Evolutionary conservation across 345 rosid genomes (phyloP), one percentile per base, ranked within the genome.

Genomic region (Salix arbutifolia): DNA sequence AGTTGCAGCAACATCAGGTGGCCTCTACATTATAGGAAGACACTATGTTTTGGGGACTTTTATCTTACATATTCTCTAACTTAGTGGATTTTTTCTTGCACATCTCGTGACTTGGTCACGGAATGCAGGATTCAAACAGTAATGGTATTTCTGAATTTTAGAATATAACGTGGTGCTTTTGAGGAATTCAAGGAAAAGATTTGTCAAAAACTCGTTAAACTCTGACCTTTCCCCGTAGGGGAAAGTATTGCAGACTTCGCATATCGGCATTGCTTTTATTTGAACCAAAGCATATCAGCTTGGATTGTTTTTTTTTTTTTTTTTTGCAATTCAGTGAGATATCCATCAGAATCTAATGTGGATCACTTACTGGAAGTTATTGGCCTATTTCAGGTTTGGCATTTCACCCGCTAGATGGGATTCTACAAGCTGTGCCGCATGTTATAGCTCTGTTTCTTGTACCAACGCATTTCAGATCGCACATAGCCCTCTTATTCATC

Each of bases 371-470:
- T 14, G 46, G 23, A 52, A 26, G 8, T 40, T 16, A 30, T 42
- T 56, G 79, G 56, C 44, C 74, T 42, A 21, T 66, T 67, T 64
- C 86, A 94, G 98, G 99, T 82, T 84, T 93, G 87, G 99, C 99
- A 4, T 87, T 93, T 85, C 92, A 96, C 78, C 99, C 99, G 5
- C 3, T 92, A 40, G 98, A 96, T 13, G 99, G 99, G 66, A 92
- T 96, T 69, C 90, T 96, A 28, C 98, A 96, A 80, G 98, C 98
- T 38, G 73, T 89, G 62, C 99, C 98, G 2, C 99, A 96, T 84
- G 94, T 87, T 26, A 26, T 91, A 28, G 91, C 94, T 8, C 88
- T 91, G 14, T 87, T 93, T 79, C 72, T 91, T 4, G 86, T 95
- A 26, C 99, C 99, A 10, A 86, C 87, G 65, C 99, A 95, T 86